Conservation (phyloP, 306 rosid genomes). For the Vicia sativa region DNA sequence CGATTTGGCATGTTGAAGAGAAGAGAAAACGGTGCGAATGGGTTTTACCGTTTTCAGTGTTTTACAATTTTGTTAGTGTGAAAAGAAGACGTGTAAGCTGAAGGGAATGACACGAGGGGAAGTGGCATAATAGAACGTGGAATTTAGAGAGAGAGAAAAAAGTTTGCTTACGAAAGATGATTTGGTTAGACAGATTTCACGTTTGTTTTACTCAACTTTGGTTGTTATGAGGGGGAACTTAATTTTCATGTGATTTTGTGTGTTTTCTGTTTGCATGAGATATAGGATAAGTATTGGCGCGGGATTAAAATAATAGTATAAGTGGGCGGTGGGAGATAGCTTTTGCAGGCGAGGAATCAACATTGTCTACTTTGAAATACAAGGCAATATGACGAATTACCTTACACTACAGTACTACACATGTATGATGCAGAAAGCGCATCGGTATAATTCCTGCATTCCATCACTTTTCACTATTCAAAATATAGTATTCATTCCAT, state of each 20-base stretch:
- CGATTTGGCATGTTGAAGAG: background rate
- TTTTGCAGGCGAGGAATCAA: background rate
- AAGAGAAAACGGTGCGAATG: constrained; percentile 26
- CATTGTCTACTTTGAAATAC: background rate
- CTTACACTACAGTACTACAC: background rate
- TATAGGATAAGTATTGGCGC: background rate
- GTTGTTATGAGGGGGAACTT: background rate
- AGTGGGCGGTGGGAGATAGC: constrained; percentile 6
- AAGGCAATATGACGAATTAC: background rate
- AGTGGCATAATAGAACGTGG: background rate
- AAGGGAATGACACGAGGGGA: constrained; percentile 46
- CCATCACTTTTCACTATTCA: background rate
- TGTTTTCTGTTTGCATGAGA: background rate
- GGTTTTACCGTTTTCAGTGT: constrained; percentile 14
- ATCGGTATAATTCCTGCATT: background rate
- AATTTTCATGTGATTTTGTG: constrained; percentile 13
- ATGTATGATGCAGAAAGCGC: background rate
- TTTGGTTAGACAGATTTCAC: constrained; percentile 7
- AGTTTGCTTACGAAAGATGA: constrained; percentile 23
- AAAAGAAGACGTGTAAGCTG: constrained; percentile 51
- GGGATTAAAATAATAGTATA: background rate
- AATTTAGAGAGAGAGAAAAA: background rate
- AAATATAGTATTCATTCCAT: background rate
- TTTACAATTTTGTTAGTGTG: constrained; percentile 7
- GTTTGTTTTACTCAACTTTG: constrained; percentile 3